Base-by-base conservation (phyloP, 2,329 filamentous ascomycete genomes). In the Colletotrichum sp. region DNA sequence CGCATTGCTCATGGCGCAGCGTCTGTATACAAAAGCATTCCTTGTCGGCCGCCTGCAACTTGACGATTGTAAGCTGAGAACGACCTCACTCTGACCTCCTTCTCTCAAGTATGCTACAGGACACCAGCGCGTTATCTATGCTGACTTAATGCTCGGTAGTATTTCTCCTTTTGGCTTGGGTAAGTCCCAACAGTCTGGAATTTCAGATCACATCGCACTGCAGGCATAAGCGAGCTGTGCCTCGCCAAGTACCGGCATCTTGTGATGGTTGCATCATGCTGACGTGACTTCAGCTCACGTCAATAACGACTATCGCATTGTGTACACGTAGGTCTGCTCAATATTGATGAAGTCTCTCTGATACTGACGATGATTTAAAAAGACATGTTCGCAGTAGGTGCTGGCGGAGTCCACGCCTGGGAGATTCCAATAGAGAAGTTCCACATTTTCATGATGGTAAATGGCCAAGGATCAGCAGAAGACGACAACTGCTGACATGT, bases 401-500 rank as follows among this genome's bases (percentile, higher is more conserved):
- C 74, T 30, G 81, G 80, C 10, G 82, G 83, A 8, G 80, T 82
- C 1, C 82, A 84, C 26, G 78, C 68, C 0, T 84, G 83, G 83
- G 83, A 84, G 67, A 82, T 83, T 3, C 71, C 82, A 0, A 71
- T 83, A 12, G 75, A 79, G 0, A 78, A 79, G 18, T 82, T 80
- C 68, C 81, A 81, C 52, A 65, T 69, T 4, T 82, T 80, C 34
- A 36, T 83, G 9, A 73, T 79, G 68, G 82, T 79, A 39, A 68
- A 76, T 63, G n/a, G 13, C 14, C 7, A 18, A 6, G 36, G 16
- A 18, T 39, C 36, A 18, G 36, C 4, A 39, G 36, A 6, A 39
- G 36, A 39, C 36, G 16, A 5, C 12, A 1, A 16, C 26, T 13
- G 21, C 60, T 68, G n/a, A 74, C 14, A 7, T 59, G 24, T 16